phyloP scores from a whole-genome alignment of 768 basidiomycete species.

The Boletus sensibilis region DNA sequence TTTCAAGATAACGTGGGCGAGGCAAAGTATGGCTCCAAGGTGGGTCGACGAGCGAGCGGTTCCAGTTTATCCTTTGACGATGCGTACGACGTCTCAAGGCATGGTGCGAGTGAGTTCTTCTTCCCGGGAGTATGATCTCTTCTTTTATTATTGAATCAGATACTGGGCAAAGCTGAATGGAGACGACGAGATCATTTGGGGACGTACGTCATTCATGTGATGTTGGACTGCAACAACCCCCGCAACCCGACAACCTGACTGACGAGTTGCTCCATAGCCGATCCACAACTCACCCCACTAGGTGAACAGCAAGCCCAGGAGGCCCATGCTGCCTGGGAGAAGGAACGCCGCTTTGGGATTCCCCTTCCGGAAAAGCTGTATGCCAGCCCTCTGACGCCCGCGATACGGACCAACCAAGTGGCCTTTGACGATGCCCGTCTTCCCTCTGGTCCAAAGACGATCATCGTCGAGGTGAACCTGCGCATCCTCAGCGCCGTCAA shows the following conservation, averaged over 20 bases:
- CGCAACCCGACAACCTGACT: neutral
- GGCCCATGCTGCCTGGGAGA: constrained; percentile 17
- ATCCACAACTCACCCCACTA: no score
- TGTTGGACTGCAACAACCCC: neutral
- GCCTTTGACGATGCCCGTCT: constrained; percentile 45
- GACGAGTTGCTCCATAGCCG: neutral
- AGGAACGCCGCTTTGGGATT: constrained; percentile 13
- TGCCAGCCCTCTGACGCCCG: constrained; percentile 55
- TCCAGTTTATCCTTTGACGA: neutral
- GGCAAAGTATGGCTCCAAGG: constrained; percentile 58
- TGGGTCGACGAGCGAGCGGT: constrained; percentile 12
- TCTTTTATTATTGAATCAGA: constrained; percentile 32
- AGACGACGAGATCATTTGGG: constrained; percentile 69
- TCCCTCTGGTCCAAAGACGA: constrained; percentile 14
- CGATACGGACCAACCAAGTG: constrained; percentile 53
- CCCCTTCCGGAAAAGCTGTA: constrained; percentile 23
- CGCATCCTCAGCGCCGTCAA: neutral
- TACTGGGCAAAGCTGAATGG: constrained; percentile 63
- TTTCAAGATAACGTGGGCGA: constrained; percentile 68
- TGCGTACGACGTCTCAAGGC: no score
- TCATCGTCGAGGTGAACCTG: constrained; percentile 44
- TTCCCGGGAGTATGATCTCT: neutral
- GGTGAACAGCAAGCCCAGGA: constrained; percentile 58
- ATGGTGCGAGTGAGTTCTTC: constrained; percentile 58
- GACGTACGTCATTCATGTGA: constrained; percentile 50